phyloP scores from a whole-genome alignment of 1,284 basidiomycete genomes.

The Moesziomyces sp. region DNA sequence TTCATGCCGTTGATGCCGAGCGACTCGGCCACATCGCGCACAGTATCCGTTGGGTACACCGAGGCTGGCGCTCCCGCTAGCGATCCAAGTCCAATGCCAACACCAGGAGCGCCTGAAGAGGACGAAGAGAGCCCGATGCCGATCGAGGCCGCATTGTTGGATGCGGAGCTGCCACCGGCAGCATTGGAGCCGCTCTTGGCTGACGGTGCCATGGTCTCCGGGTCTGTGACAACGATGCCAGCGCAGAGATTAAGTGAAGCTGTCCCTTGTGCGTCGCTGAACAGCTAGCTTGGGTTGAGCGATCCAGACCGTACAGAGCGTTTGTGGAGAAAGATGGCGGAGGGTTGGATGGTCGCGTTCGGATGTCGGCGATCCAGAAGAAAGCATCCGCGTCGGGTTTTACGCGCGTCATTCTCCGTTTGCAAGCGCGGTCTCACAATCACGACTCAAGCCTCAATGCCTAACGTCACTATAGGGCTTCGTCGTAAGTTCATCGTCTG shows the following conservation, averaged over 20 bases:
- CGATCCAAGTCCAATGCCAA: conserved; percentile 37
- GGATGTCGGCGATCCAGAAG: conserved; percentile 33
- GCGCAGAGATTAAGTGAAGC: not conserved
- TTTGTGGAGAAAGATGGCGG: conserved; percentile 9
- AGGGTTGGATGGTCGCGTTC: conserved; percentile 11
- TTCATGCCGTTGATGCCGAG: conserved; percentile 82
- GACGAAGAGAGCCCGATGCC: conserved; percentile 42
- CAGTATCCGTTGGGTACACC: conserved; percentile 64
- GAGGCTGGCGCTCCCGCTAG: conserved; percentile 45
- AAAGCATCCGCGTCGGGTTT: conserved; percentile 12
- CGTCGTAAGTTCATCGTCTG: too few species aligned
- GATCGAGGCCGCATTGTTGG: conserved; percentile 26
- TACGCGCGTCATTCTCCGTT: conserved; percentile 1
- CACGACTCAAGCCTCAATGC: not conserved
- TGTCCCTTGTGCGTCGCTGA: too few species aligned
- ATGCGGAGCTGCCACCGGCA: conserved; percentile 20
- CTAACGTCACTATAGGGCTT: too few species aligned
- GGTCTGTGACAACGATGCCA: not conserved
- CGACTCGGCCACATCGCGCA: conserved; percentile 84
- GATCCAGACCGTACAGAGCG: too few species aligned
- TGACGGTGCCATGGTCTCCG: conserved; percentile 31
- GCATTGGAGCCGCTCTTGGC: conserved; percentile 26
- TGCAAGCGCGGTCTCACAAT: not conserved
- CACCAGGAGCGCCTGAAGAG: conserved; percentile 20
- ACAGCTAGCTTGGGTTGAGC: too few species aligned